These are phyloP conservation scores for Priceomyces castillae DNA, from an alignment of 805 yeast species.

Conservation along the genomic window DNA sequence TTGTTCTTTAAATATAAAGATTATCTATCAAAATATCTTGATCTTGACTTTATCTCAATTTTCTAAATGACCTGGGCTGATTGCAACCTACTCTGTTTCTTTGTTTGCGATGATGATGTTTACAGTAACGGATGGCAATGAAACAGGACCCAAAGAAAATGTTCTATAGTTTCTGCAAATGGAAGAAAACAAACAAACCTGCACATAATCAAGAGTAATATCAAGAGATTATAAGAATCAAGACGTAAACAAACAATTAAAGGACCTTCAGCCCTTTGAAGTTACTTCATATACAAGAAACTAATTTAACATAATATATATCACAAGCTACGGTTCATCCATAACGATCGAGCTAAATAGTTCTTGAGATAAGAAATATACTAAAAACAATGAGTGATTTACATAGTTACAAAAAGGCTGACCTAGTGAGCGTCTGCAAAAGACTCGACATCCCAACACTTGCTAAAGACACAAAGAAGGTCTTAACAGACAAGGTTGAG, in stretches of 20 bases:
- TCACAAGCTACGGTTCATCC: neutral
- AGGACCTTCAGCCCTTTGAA: conserved; percentile 1
- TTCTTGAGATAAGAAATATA: neutral
- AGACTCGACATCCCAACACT: conserved; percentile 33
- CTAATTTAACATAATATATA: neutral
- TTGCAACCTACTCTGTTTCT: neutral
- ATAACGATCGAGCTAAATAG: neutral
- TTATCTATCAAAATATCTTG: too few relatives aligned
- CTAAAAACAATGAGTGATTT: conserved; percentile 30
- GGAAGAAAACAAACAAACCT: conserved; percentile 6
- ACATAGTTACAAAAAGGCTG: conserved; percentile 38
- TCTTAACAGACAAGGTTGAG: conserved; percentile 38
- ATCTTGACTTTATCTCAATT: too few relatives aligned
- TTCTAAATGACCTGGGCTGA: neutral
- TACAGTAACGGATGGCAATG: neutral
- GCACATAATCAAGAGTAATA: neutral
- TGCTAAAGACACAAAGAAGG: conserved; percentile 41
- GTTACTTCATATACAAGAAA: neutral
- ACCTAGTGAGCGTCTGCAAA: conserved; percentile 32
- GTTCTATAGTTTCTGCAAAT: conserved; percentile 3
- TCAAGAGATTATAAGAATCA: conserved; percentile 1
- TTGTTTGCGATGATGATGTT: conserved; percentile 1
- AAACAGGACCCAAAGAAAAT: neutral
- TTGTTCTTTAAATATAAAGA: too few relatives aligned
- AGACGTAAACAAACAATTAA: conserved; percentile 6